Conservation (phyloP, 1,284 basidiomycete genomes). For the Ceratobasidium sp. region DNA sequence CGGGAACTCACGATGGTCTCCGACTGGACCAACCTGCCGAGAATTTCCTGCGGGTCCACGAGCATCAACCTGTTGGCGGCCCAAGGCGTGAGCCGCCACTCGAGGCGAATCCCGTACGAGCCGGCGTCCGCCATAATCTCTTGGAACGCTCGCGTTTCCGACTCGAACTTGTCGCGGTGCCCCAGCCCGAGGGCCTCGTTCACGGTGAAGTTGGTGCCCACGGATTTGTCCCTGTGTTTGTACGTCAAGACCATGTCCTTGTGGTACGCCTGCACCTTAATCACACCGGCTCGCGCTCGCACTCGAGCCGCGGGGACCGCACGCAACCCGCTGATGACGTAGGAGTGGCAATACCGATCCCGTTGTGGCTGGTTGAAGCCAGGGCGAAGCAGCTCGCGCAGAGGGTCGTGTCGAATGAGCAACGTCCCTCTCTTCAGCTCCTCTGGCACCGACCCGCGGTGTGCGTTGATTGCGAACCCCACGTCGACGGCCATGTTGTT, state of each 20-base stretch:
- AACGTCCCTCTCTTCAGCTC: not conserved
- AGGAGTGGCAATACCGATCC: not conserved
- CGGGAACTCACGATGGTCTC: not conserved
- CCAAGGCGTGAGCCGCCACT: not conserved
- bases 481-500: slow-evolving; percentile 19
- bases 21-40: not conserved
- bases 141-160: not conserved
- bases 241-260: slow-evolving; percentile 5
- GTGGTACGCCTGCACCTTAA: not conserved
- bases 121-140: not conserved
- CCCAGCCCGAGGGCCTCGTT: not conserved
- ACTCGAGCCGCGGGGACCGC: not conserved
- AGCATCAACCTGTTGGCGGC: not conserved
- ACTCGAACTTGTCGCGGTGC: not conserved
- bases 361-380: not conserved
- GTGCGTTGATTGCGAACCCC: not conserved
- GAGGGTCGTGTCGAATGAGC: not conserved
- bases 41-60: not conserved
- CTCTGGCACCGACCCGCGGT: not conserved
- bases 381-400: not conserved
- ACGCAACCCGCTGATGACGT: not conserved
- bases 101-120: not conserved
- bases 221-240: not conserved
- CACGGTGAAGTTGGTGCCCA: not conserved
- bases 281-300: not conserved